These are phyloP conservation scores for Agastache rugosa DNA, from an alignment of 257 asterid species.

Conservation along the genomic window DNA sequence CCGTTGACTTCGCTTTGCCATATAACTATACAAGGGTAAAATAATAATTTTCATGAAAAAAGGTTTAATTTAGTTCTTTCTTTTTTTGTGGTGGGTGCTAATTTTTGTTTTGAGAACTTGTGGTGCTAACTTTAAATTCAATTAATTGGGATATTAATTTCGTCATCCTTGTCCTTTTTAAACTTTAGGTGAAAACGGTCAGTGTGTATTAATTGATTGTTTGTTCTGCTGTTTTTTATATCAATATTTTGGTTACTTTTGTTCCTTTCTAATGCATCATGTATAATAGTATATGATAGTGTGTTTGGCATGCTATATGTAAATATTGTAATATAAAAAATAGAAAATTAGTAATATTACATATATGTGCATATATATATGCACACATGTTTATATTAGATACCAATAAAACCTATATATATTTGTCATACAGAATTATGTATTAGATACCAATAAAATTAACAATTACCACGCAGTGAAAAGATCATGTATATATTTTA, in stretches of 20 bases:
- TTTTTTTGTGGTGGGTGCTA: too few relatives aligned
- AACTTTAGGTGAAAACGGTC: constrained; percentile 18
- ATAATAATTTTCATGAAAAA: background rate
- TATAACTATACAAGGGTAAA: too few relatives aligned
- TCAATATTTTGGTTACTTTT: constrained; percentile 15
- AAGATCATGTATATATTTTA: too few relatives aligned
- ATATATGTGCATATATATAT: too few relatives aligned
- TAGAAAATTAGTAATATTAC: background rate
- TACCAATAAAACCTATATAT: too few relatives aligned
- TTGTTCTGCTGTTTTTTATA: constrained; percentile 7
- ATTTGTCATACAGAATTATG: too few relatives aligned
- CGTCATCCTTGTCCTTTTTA: constrained; percentile 4
- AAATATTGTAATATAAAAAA: background rate
- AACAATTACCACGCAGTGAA: too few relatives aligned
- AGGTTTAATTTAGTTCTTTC: background rate
- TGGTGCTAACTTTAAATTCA: background rate
- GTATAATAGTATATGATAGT: too few relatives aligned
- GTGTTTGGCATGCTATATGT: background rate
- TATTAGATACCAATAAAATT: too few relatives aligned
- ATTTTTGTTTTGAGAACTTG: too few relatives aligned
- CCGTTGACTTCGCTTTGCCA: background rate
- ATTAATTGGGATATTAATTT: background rate
- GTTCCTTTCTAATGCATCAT: background rate
- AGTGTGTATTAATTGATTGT: constrained; percentile 21
- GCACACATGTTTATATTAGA: too few relatives aligned